Percentiles rank a stretch among this genome's conserved stretches.
Evolutionary conservation across 1,139 yeast genomes (phyloP).

Genomic region (Protomyces lactucae-debilis): DNA sequence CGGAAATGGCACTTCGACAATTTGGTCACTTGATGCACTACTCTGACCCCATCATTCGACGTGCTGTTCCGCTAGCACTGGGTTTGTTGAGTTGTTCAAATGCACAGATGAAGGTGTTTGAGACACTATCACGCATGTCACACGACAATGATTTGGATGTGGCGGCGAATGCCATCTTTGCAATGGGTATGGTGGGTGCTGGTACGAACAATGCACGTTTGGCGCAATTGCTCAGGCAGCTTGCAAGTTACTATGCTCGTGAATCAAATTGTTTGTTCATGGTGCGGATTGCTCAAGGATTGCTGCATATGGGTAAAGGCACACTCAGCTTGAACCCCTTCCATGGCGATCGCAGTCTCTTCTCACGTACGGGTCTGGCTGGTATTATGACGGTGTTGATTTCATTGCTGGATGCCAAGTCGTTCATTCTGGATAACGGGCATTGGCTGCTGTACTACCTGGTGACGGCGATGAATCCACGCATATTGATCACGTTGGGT

Average conservation of each 20-base stretch:
- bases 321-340: conserved; percentile 85
- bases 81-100: conserved; percentile 88
- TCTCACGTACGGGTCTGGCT: conserved; percentile 86
- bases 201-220: conserved; percentile 98
- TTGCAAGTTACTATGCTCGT: conserved; percentile 87
- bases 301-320: conserved; percentile 93
- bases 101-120: conserved; percentile 96
- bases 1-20: conserved; percentile 95
- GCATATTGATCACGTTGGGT: conserved; percentile 88
- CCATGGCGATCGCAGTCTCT: conserved; percentile 79
- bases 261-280: conserved; percentile 87
- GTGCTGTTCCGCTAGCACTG: conserved; percentile 97
- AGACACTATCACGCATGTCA: conserved; percentile 89
- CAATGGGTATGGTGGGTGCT: conserved; percentile 97
- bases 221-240: conserved; percentile 89
- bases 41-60: conserved; percentile 84
- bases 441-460: conserved; percentile 80
- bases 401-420: conserved; percentile 70
- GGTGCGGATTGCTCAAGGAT: conserved; percentile 92
- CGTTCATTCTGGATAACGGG: conserved; percentile 51
- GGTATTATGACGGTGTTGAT: conserved; percentile 81
- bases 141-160: conserved; percentile 95
- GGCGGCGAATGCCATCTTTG: conserved; percentile 88
- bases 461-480: conserved; percentile 85
- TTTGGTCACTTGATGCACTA: conserved; percentile 94